Evolutionary conservation across 2,329 filamentous ascomycete genomes (phyloP), one percentile per base, ranked within the genome.

Genomic region (Magnaporthiopsis rhizophila): DNA sequence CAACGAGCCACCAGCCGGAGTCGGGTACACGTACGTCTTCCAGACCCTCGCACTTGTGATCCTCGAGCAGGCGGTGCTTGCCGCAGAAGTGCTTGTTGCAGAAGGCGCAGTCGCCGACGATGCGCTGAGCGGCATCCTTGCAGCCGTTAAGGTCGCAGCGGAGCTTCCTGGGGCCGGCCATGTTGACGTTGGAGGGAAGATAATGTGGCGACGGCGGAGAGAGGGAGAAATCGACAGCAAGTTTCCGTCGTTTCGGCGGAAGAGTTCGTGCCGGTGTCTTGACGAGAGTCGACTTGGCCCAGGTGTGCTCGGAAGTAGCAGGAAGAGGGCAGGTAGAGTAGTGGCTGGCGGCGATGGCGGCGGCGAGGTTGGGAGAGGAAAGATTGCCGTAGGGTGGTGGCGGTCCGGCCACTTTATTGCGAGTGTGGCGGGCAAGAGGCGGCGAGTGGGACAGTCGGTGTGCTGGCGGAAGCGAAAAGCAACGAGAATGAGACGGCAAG

Each of bases 51-150:
- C 95, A 99, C 79, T 91, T 91, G 80, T 99, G 95, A 71, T 94
- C 91, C 78, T 99, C 95, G 68, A 98, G 79, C 79, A 98, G 85
- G 65, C 95, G 86, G 79, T 99, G 95, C 81, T 92, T 96, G 71
- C 91, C 91, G 79, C 95, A 99, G 82, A 91, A 98, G 75, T 96
- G 91, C 59, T 93, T 92, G 64, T 89, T 83, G 81, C 95, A 99
- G 82, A 98, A 98, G 67, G 88, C 89, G 79, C 95, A 99, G 80
- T 98, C 94, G 64, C 95, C 95, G 66, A 97, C 91, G 72, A 99
- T 97, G 69, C 91, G 89, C 77, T 97, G 93, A 21, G 92, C 93
- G 36, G 86, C 85, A 71, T 92, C 88, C 74, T 87, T 91, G 86
- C 95, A 98, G 70, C 92, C 88, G 78, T 94, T 93, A 81, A 91